Evolutionary conservation across 805 yeast species (phyloP).

Genomic region (Nakazawaea wickerhamii): DNA sequence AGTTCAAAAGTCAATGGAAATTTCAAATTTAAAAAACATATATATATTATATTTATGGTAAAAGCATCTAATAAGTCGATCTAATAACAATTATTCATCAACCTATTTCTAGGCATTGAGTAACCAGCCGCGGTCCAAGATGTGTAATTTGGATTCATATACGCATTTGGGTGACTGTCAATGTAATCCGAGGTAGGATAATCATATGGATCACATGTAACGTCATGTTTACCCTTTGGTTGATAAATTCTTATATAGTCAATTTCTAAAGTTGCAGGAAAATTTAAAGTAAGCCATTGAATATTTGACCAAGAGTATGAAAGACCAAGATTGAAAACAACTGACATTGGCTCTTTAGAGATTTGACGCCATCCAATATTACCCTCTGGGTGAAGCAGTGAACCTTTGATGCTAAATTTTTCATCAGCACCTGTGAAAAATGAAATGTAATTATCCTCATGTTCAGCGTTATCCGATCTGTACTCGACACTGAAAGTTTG

Average conservation of each 20-base stretch:
- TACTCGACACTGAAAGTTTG: conserved; percentile 34
- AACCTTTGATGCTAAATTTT: conserved; percentile 27
- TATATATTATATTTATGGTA: too few relatives aligned
- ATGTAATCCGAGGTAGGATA: conserved; percentile 35
- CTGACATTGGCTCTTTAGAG: conserved; percentile 82
- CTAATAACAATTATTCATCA: conserved; percentile 8
- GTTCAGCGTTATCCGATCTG: conserved; percentile 20
- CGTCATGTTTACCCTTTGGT: conserved; percentile 23
- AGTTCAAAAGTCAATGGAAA: too few relatives aligned
- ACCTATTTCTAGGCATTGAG: conserved; percentile 24
- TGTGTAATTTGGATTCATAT: conserved; percentile 30
- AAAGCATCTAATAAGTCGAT: too few relatives aligned
- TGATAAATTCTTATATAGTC: conserved; percentile 38
- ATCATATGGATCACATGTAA: conserved; percentile 34
- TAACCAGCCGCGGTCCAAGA: conserved; percentile 36
- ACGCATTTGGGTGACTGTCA: conserved; percentile 27
- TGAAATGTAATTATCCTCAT: conserved; percentile 28
- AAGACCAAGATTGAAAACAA: conserved; percentile 74
- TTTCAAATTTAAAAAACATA: too few relatives aligned
- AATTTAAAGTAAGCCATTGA: conserved; percentile 29
- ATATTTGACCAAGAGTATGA: conserved; percentile 47
- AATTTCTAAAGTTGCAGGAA: conserved; percentile 32
- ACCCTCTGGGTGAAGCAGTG: conserved; percentile 34
- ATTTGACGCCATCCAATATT: conserved; percentile 68
- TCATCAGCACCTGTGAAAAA: conserved; percentile 28